Conservation (phyloP, 73 alveolate genomes). For the Tetrahymena thermophila region DNA sequence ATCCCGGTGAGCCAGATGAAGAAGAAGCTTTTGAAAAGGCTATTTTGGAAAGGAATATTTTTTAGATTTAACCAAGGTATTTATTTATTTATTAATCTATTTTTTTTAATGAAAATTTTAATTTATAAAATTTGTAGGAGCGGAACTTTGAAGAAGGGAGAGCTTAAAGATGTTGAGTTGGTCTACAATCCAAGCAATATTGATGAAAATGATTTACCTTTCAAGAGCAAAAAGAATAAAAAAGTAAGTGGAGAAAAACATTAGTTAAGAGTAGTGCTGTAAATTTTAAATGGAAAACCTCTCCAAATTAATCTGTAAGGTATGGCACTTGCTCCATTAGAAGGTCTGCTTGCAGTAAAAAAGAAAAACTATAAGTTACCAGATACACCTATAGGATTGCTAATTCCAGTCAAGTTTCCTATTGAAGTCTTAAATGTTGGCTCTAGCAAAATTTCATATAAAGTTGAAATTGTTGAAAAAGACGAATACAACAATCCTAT, state of each 20-base stretch:
- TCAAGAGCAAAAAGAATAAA: not conserved
- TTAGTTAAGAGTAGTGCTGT: constrained; percentile 78
- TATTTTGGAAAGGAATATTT: constrained; percentile 81
- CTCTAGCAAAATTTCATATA: constrained; percentile 82
- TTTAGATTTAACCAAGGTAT: constrained; percentile 83
- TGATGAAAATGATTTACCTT: constrained; percentile 7
- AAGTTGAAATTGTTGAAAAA: constrained; percentile 69
- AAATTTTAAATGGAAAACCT: constrained; percentile 96
- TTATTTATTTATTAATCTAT: not conserved
- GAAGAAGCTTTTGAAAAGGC: constrained; percentile 95
- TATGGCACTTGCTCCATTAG: constrained; percentile 87
- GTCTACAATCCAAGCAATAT: constrained; percentile 56
- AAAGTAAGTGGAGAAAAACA: constrained; percentile 52
- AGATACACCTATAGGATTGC: constrained; percentile 93
- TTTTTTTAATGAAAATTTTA: not conserved
- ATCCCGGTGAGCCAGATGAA: constrained; percentile 96
- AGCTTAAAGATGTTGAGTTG: constrained; percentile 70
- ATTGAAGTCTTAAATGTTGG: constrained; percentile 94
- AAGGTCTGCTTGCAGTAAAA: constrained; percentile 80
- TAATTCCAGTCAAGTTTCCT: constrained; percentile 92
- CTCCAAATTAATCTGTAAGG: constrained; percentile 85
- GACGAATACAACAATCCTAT: constrained; percentile 57
- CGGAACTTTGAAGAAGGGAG: constrained; percentile 81
- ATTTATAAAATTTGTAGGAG: constrained; percentile 11
- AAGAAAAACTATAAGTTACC: constrained; percentile 74